Conservation (phyloP, 2,329 filamentous ascomycete species). For the Colletotrichum echinochloae region DNA sequence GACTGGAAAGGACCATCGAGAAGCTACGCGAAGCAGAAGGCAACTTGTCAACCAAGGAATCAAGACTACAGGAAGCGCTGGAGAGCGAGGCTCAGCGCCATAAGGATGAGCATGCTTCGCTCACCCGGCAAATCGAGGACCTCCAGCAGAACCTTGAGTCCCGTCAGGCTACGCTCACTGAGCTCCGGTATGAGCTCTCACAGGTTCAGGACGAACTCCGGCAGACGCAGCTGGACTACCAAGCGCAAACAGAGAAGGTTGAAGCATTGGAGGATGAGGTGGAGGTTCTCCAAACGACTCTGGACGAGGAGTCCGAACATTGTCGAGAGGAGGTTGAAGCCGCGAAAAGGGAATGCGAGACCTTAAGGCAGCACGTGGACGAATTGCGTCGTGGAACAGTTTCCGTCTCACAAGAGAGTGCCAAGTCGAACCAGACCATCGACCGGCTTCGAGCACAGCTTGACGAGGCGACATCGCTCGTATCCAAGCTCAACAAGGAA, state of each 20-base stretch:
- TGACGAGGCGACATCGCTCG: slow-evolving; percentile 37
- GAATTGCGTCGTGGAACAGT: slow-evolving; percentile 43
- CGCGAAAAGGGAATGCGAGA: slow-evolving; percentile 59
- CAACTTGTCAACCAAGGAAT: slow-evolving; percentile 75
- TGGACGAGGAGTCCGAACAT: slow-evolving; percentile 74
- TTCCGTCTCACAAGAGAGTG: slow-evolving; percentile 35
- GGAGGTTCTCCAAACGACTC: slow-evolving; percentile 75
- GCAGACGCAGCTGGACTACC: slow-evolving; percentile 73
- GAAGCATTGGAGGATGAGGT: slow-evolving; percentile 80
- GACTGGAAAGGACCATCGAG: slow-evolving; percentile 78
- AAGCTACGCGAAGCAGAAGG: slow-evolving; percentile 76
- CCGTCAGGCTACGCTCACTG: slow-evolving; percentile 74
- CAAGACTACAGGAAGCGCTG: slow-evolving; percentile 74
- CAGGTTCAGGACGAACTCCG: slow-evolving; percentile 76
- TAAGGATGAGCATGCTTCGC: slow-evolving; percentile 74
- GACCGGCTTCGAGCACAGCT: slow-evolving; percentile 35
- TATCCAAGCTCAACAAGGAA: slow-evolving; percentile 34
- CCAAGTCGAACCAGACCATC: slow-evolving; percentile 53
- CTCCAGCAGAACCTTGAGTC: slow-evolving; percentile 78
- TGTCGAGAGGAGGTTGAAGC: slow-evolving; percentile 61
- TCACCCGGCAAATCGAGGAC: slow-evolving; percentile 80
- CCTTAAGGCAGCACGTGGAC: slow-evolving; percentile 58
- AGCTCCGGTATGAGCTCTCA: slow-evolving; percentile 74
- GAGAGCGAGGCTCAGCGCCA: slow-evolving; percentile 80
- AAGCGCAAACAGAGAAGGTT: slow-evolving; percentile 72